Evolutionary conservation across 495 filamentous ascomycete species (phyloP), one percentile per base, ranked within the genome.

Genomic region (Trichoderma asperelloides): DNA sequence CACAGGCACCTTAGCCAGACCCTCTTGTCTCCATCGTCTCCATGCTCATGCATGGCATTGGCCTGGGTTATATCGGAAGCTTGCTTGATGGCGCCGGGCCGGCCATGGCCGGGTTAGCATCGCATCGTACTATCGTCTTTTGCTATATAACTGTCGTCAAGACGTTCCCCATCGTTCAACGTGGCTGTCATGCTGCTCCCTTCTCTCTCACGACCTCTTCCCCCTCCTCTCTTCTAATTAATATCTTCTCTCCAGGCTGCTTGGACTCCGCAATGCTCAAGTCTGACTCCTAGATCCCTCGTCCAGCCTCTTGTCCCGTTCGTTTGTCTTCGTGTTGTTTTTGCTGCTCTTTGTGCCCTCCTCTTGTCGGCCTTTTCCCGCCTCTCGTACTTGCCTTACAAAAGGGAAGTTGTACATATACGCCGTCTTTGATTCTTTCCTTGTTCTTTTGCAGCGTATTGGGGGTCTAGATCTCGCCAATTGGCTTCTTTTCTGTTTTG

Each of bases 11-110:
- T 37, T 60, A 11, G 16, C 43, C 27, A 30, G 55, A 60, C 55
- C 55, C 55, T 60, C 55, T 27, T 47, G 13, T 3, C 43, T n/a
- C n/a, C 43, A 30, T 16, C 41, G 64, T 45, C 64, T 65, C 64
- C 64, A 30, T 45, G 64, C 39, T 47, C 64, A 65, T 65, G 64
- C 64, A 65, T 65, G 41, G 43, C 64, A 65, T 65, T 47, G 41
- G 64, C 40, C 64, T 11, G 15, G 64, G 41, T n/a, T 25, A 60
- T 60, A 60, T 60, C 55, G 55, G 55, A 60, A 60, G 55, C 55
- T 28, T 45, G 41, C 39, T 65, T 49, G 27, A 65, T 30, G 64
- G 64, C 64, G 64, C 64, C 40, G 40, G 33, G 5, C 63, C 23
- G 37, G 40, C 30, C 21, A 64, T 21, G 23, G 55, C n/a, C 16